Evolutionary conservation across 345 rosid species (phyloP).

Genomic region (Citrus sinensis): DVS_A1.0 CM039165.1:35207001-35207500

Average conservation of each 20-base stretch:
- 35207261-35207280: neutral
- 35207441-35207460: neutral
- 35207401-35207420: neutral
- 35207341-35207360: slow-evolving; percentile 35
- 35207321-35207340: slow-evolving; percentile 22
- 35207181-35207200: neutral
- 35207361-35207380: neutral
- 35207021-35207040: too few relatives aligned
- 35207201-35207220: slow-evolving; percentile 12
- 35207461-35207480: too few relatives aligned
- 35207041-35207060: neutral
- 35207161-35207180: neutral
- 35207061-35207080: neutral
- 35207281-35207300: neutral
- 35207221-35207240: slow-evolving; percentile 10
- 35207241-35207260: slow-evolving; percentile 2
- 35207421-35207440: neutral
- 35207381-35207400: neutral
- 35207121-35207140: neutral
- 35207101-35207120: neutral
- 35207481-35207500: too few relatives aligned
- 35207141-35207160: neutral
- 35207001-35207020: too few relatives aligned
- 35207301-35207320: slow-evolving; percentile 13
- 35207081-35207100: neutral